Base-by-base conservation (phyloP, 1,284 basidiomycete genomes). In the Psilocybe mexicana region DNA sequence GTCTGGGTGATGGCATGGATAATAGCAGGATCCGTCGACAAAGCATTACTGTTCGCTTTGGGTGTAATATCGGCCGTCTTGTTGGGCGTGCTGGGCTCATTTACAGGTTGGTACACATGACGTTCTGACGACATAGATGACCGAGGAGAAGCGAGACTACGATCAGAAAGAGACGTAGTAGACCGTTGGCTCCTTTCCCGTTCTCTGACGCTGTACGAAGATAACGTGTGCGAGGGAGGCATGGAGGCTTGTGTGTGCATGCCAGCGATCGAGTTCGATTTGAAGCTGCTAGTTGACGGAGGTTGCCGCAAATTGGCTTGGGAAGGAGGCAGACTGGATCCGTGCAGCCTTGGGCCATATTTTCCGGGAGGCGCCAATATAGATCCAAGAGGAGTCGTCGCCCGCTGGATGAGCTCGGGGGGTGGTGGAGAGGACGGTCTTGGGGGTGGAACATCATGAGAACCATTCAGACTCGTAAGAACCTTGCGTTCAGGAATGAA, bases 1-100 rank as follows among this genome's bases (percentile, higher is more conserved):
- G 96, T 98, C 80, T 98, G 95, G 3, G 96, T 99, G 68, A 99
- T 98, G 1, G 96, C 92, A 70, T 98, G 95, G 65, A 98, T 96
- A 63, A 95, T 78, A 1, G 79, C 74, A 1, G 94, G 93, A 71
- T 98, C 95, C 11, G 94, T 96, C 24, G 87, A 60, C 48, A 53
- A 64, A 51, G 52, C 61, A 24, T 46, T 48, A 38, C 64, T 59
- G 51, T 69, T 67, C 3, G 70, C 67, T 18, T 72, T 69, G 30
- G 73, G 72, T 1, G 76, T 78, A 33, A 72, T 68, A 63, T 79
- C 75, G 0, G 75, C 76, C 2, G 72, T 70, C 65, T 74, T 81
- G 45, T 77, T 72, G 18, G 79, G 79, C 12, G 75, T 75, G 25
- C 70, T 68, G 50, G 80, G 65, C 30, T 61, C 59, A 14, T 69